These are phyloP conservation scores for Sclerotinia sclerotiorum DNA, from an alignment of 2,329 filamentous ascomycete genomes.

Conservation along the genomic window DNA sequence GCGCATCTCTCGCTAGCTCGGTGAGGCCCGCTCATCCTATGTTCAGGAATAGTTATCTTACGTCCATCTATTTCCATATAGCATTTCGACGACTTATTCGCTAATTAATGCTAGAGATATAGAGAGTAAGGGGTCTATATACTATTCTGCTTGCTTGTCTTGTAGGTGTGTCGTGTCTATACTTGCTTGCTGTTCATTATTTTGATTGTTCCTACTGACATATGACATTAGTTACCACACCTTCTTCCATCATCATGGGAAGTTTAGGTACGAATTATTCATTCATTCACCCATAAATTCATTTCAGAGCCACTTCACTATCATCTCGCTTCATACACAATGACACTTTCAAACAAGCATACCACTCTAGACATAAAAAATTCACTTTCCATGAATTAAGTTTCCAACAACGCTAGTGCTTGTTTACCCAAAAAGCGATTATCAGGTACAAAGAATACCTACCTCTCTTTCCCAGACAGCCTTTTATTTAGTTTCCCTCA, in stretches of 20 bases:
- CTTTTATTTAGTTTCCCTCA: background rate
- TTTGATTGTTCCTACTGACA: background rate
- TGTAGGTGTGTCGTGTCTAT: background rate
- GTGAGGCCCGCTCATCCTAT: background rate
- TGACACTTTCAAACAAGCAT: background rate
- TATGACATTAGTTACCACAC: background rate
- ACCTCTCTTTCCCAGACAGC: background rate
- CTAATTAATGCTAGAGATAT: no score
- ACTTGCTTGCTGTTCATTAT: background rate
- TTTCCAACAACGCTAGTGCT: conserved; percentile 13
- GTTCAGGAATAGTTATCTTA: no score
- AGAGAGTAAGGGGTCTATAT: background rate
- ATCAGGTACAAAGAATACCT: no score
- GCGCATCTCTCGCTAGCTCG: background rate
- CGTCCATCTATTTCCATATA: no score
- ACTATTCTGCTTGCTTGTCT: background rate
- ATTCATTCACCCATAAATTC: background rate
- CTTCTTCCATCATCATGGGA: background rate
- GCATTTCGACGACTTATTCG: background rate
- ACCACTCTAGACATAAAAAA: background rate
- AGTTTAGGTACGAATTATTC: background rate
- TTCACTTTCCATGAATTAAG: background rate
- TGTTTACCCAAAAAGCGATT: background rate
- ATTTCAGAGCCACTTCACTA: background rate
- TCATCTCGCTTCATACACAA: background rate